Percentiles rank a stretch among this genome's conserved stretches.
These are phyloP conservation scores for Knoxia roxburghii DNA, from an alignment of 257 asterid genomes.

Conservation along the genomic window DNA sequence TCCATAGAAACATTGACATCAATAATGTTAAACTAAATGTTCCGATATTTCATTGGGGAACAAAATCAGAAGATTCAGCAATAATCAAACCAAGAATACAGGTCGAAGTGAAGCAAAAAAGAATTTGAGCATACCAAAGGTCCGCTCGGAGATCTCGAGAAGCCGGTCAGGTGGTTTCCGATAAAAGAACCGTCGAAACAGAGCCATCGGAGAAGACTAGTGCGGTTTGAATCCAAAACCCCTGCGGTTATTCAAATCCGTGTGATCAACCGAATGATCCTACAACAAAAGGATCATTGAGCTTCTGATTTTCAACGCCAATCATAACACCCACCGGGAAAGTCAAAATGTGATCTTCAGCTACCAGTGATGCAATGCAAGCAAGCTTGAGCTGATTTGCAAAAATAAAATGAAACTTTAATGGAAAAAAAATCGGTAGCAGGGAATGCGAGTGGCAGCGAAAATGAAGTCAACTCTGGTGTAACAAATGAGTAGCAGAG, in stretches of 20 bases:
- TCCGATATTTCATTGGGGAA: conserved; percentile 1
- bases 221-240: conserved; percentile 88
- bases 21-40: background rate
- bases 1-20: background rate
- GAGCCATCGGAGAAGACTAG: conserved; percentile 96
- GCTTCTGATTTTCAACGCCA: conserved; percentile 21
- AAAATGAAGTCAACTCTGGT: too few species aligned
- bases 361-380: too few species aligned
- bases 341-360: background rate
- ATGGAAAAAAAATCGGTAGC: too few species aligned
- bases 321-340: background rate
- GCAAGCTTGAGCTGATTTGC: conserved; percentile 14
- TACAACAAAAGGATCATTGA: conserved; percentile 26
- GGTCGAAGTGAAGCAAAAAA: conserved; percentile 6
- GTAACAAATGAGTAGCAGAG: too few species aligned
- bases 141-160: conserved; percentile 97
- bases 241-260: conserved; percentile 14
- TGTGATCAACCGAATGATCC: conserved; percentile 33
- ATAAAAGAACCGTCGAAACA: conserved; percentile 95
- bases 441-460: too few species aligned
- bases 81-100: conserved; percentile 13
- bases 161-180: conserved; percentile 99
- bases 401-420: too few species aligned
- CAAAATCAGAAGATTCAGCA: background rate
- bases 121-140: conserved; percentile 60